Evolutionary conservation across 2,329 filamentous ascomycete species (phyloP), one percentile per base, ranked within the genome.

Genomic region (Penicillium sp.): DNA sequence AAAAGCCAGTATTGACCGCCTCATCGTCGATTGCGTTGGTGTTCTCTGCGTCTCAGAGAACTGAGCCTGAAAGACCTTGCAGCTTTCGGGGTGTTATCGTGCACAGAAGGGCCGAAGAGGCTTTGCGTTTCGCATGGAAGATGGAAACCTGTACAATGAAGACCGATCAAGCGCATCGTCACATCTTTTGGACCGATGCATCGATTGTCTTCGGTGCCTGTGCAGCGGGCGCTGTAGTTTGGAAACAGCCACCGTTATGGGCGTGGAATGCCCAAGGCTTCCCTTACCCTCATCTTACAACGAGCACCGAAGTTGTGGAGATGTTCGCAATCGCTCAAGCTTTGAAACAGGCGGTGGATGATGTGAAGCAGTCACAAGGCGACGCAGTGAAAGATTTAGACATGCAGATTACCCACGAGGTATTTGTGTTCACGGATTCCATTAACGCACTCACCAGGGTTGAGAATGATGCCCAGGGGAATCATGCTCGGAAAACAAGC

Each of bases 131-230:
- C 10, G 55, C 55, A 19, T 14, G n/a, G 33, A 3, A 7, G 2
- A 45, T 45, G 26, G 38, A 33, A 1, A 19, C 14, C 6, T 10
- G 19, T 19, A 5, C 3, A 7, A 26, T 40, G 0, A 51, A 2
- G 11, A 57, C 22, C 4, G 8, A 19, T 1, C 22, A 3, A 2
- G 2, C 30, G 3, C 6, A 38, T 13, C 43, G 35, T 3, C 33
- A 57, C 16, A 42, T 57, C 14, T 51, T 57, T 26, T 57, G 55
- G 55, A 57, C 55, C 4, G 55, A 57, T 40, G 43, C 16, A 5
- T 57, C 55, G 2, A 42, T 57, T 6, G 45, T 56, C 30, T 26
- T 28, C n/a, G 10, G 26, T 14, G 10, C 38, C 26, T 54, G 33
- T 37, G 55, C 43, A 19, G 55, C 55, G 6, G 55, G 45, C 4